Conservation (phyloP, 164 flowering plant species). For the Aristolochia contorta region DNA sequence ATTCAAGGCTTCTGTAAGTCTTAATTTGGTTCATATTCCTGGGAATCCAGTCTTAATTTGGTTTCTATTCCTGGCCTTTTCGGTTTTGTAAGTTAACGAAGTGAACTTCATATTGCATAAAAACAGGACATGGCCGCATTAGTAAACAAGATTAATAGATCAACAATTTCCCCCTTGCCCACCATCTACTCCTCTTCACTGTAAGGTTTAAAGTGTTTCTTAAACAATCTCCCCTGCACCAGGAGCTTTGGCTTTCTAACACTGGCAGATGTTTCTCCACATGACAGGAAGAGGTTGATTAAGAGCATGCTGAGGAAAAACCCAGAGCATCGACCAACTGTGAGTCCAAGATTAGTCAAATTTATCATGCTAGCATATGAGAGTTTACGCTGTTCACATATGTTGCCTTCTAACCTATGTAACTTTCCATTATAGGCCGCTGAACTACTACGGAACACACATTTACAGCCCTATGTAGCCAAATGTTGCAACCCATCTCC, state of each 20-base stretch:
- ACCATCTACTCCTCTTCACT: slow-evolving; percentile 58
- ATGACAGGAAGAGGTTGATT: slow-evolving; percentile 66
- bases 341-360: slow-evolving; percentile 23
- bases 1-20: slow-evolving; percentile 74
- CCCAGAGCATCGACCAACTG: slow-evolving; percentile 87
- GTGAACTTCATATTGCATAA: slow-evolving; percentile 1
- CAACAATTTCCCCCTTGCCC: slow-evolving; percentile 68
- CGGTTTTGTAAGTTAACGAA: slow-evolving; percentile 1
- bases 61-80: neutral
- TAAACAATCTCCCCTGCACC: neutral
- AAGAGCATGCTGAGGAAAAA: slow-evolving; percentile 83
- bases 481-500: slow-evolving; percentile 46
- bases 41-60: slow-evolving; percentile 21
- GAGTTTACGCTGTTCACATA: slow-evolving; percentile 1
- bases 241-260: neutral
- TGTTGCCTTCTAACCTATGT: neutral
- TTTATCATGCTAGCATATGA: too few species aligned
- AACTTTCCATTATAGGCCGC: slow-evolving; percentile 37
- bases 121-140: slow-evolving; percentile 76
- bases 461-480: slow-evolving; percentile 58
- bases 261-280: neutral
- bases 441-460: slow-evolving; percentile 69
- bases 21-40: neutral
- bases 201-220: slow-evolving; percentile 30
- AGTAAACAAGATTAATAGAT: slow-evolving; percentile 66